Conservation (phyloP, 371 early-diverging fungal genomes). For the Mucor lusitanicus region DNA sequence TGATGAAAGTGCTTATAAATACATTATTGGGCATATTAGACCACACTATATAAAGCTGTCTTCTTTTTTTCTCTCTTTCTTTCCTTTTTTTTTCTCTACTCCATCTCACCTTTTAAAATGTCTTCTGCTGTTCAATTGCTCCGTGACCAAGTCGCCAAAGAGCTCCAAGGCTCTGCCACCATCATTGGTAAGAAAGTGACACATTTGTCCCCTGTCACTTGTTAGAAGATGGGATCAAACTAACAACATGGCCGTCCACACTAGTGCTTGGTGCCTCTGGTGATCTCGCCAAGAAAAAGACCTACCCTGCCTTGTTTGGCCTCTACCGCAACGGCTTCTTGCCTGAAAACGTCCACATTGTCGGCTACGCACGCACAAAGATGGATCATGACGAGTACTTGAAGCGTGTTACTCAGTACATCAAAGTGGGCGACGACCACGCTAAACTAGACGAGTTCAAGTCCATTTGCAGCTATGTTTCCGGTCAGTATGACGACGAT, state of each 20-base stretch:
- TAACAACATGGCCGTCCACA: background rate
- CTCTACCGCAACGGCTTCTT: constrained; percentile 78
- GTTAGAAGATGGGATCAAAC: background rate
- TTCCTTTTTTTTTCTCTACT: constrained; percentile 1
- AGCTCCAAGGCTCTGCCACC: constrained; percentile 48
- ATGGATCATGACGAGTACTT: constrained; percentile 82
- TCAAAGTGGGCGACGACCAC: constrained; percentile 52
- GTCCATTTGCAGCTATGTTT: constrained; percentile 75
- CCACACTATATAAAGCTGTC: background rate
- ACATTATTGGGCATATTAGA: background rate
- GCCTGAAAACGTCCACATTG: constrained; percentile 77
- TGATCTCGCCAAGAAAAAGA: constrained; percentile 96
- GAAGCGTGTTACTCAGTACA: constrained; percentile 75
- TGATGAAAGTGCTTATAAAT: constrained; percentile 1
- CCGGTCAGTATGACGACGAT: constrained; percentile 90
- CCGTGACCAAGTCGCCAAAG: constrained; percentile 38
- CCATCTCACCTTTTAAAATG: constrained; percentile 27
- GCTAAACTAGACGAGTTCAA: constrained; percentile 72
- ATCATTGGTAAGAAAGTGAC: constrained; percentile 50
- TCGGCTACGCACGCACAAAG: constrained; percentile 95
- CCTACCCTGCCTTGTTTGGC: constrained; percentile 94
- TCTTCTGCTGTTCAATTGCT: constrained; percentile 36
- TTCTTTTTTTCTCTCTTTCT: background rate
- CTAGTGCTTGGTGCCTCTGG: constrained; percentile 88
- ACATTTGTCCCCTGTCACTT: background rate